These are phyloP conservation scores for Ustilago trichophora DNA, from an alignment of 1,284 basidiomycete species.

Conservation along the genomic window DNA sequence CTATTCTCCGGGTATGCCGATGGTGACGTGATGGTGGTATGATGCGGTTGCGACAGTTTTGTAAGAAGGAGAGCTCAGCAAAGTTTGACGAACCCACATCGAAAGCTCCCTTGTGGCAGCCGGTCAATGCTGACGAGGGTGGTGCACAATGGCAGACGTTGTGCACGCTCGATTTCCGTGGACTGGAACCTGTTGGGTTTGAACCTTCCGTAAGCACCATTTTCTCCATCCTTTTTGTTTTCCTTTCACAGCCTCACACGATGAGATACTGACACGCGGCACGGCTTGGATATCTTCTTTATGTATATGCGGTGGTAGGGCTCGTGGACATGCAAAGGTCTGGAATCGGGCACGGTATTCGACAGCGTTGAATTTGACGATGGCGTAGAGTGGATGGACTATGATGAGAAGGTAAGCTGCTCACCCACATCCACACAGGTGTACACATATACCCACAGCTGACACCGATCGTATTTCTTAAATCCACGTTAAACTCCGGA, in stretches of 20 bases:
- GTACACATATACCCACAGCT: too few relatives aligned
- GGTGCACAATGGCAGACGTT: slow-evolving; percentile 53
- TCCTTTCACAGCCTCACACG: too few relatives aligned
- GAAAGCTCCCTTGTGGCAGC: slow-evolving; percentile 51
- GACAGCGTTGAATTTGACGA: slow-evolving; percentile 61
- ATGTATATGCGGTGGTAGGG: too few relatives aligned
- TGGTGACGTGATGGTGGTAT: too few relatives aligned
- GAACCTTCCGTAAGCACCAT: slow-evolving; percentile 29
- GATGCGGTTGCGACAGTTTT: too few relatives aligned
- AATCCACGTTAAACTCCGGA: too few relatives aligned
- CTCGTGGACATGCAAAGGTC: slow-evolving; percentile 52
- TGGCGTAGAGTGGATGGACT: slow-evolving; percentile 64
- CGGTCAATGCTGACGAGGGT: slow-evolving; percentile 28
- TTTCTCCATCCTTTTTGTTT: not conserved
- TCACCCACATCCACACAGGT: too few relatives aligned
- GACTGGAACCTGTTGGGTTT: slow-evolving; percentile 54
- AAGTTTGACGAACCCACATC: slow-evolving; percentile 58
- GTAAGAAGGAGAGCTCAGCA: slow-evolving; percentile 53
- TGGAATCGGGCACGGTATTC: slow-evolving; percentile 50
- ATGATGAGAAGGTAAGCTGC: slow-evolving; percentile 59
- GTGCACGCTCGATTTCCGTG: slow-evolving; percentile 61
- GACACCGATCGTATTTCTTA: too few relatives aligned
- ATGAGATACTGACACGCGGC: too few relatives aligned
- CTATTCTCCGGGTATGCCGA: too few relatives aligned
- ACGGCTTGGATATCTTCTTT: too few relatives aligned